phyloP scores from a whole-genome alignment of 257 asterid genomes.

The Cinchona pubescens region DNA sequence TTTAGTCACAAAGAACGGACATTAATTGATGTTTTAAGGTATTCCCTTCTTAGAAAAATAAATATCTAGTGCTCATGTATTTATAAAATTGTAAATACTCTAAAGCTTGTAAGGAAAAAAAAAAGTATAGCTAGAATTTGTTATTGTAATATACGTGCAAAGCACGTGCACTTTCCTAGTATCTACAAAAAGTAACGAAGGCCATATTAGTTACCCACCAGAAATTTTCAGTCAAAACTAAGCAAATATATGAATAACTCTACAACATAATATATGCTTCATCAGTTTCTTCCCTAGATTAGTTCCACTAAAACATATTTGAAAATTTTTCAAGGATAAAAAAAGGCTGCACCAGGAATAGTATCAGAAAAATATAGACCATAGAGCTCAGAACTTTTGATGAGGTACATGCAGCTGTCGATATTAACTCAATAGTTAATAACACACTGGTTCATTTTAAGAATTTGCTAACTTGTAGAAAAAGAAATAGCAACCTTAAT shows the following conservation, averaged over 20 bases:
- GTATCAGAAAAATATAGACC: neutral
- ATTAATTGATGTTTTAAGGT: no score
- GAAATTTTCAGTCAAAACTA: neutral
- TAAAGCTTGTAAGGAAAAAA: no score
- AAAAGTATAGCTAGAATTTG: no score
- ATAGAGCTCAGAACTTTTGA: neutral
- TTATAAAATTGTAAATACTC: no score
- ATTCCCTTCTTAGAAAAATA: no score
- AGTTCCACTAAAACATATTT: neutral
- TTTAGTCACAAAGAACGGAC: no score
- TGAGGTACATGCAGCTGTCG: neutral
- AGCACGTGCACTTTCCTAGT: no score
- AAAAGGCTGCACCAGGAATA: neutral
- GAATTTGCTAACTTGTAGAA: neutral
- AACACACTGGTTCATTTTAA: neutral
- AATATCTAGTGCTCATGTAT: no score
- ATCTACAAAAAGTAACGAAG: no score
- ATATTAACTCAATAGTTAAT: neutral
- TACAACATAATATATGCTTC: neutral
- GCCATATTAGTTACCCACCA: neutral
- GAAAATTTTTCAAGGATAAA: neutral
- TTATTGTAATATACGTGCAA: no score
- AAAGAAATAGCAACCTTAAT: no score
- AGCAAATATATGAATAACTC: neutral
- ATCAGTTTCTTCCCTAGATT: neutral